Evolutionary conservation across 1,284 basidiomycete species (phyloP), one percentile per base, ranked within the genome.

Genomic region (Athelia psychrophila): DNA sequence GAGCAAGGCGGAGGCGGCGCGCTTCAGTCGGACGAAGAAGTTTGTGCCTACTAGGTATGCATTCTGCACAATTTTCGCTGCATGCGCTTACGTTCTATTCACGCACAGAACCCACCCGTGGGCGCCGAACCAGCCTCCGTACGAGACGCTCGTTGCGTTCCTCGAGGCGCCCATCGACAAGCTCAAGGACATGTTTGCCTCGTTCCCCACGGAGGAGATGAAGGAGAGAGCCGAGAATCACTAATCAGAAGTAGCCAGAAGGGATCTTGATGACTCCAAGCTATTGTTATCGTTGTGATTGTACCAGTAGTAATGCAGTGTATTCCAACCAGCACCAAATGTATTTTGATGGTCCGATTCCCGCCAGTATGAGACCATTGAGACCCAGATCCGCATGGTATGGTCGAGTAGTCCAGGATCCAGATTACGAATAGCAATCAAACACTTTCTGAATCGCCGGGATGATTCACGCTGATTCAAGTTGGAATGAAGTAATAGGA

Each of bases 111-210:
- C 80, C 8, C 81, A 84, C 56, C 81, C 80, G 0, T 63, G 61
- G 15, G 71, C 72, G 0, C 82, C 81, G 0, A 77, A 82, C 61
- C 70, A 77, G 50, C 82, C 83, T 16, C 84, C 84, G 0, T 78
- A 77, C 51, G 84, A 86, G 66, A 87, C 84, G 0, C 57, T 85
- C 13, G 76, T 67, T 2, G 82, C 78, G 0, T 71, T 86, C 44
- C 62, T 87, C 50, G 68, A 74, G 0, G 77, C 79, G 0, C 84
- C 84, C 0, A 69, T 85, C 25, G 85, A 87, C 60, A 83, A 80
- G 60, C 58, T 87, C 48, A 78, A 76, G 59, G 85, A 86, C 57
- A 60, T 67, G 50, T 86, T 86, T 60, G 57, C 76, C 0, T 70
- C 69, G 44, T 85, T 83, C 70, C 83, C 82, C 0, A 78, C 75